These are phyloP conservation scores for Domatiomyces catenatus DNA, from an alignment of 2,329 filamentous ascomycete species.

Conservation along the genomic window DNA sequence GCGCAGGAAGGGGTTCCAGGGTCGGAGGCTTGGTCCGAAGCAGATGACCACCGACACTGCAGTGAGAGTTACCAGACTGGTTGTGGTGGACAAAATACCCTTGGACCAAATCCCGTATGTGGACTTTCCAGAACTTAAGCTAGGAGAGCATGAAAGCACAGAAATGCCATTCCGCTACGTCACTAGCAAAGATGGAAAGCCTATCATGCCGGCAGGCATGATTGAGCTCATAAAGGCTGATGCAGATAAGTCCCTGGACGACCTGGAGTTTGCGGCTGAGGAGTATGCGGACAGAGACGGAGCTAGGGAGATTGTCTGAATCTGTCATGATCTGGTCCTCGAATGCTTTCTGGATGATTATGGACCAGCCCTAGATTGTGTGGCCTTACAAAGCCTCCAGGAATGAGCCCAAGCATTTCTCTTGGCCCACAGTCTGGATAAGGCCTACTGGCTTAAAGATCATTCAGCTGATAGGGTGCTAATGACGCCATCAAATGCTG, in stretches of 20 bases:
- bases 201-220: constrained; percentile 96
- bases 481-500: too few relatives aligned
- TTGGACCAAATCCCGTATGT: constrained; percentile 67
- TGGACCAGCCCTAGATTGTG: too few relatives aligned
- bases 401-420: neutral
- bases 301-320: constrained; percentile 1
- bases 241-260: constrained; percentile 78
- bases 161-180: constrained; percentile 98
- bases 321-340: neutral
- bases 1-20: constrained; percentile 79
- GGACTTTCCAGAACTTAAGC: constrained; percentile 76
- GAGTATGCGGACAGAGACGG: constrained; percentile 5
- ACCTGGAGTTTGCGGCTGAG: constrained; percentile 48
- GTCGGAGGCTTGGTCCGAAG: constrained; percentile 71
- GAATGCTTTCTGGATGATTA: neutral
- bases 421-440: neutral
- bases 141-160: constrained; percentile 84
- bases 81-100: constrained; percentile 64
- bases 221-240: constrained; percentile 83
- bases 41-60: constrained; percentile 99
- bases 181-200: constrained; percentile 53
- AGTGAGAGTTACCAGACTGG: constrained; percentile 78
- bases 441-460: neutral
- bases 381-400: neutral
- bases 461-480: constrained; percentile 5